A percentile compares a stretch with the other conserved stretches of the same genome.
Conservation (phyloP, 2,329 filamentous ascomycete species). For the Aureobasidium sp. region DNA sequence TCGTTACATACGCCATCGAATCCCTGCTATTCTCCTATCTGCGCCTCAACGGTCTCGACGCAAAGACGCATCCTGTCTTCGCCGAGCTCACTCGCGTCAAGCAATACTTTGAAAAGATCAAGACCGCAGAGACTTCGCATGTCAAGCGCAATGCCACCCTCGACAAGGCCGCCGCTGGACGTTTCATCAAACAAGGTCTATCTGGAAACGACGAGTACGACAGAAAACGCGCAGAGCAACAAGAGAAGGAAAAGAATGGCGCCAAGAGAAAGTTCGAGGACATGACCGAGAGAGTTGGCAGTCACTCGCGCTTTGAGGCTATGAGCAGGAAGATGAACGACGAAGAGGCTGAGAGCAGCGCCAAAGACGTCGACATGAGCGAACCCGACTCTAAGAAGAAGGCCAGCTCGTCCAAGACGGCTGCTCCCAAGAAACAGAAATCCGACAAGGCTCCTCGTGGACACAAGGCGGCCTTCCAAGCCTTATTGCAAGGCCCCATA, state of each 20-base stretch:
- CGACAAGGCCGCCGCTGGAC: conserved; percentile 66
- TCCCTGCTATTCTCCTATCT: conserved; percentile 80
- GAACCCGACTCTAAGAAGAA: conserved; percentile 11
- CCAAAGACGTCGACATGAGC: conserved; percentile 9
- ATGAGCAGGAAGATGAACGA: conserved; percentile 26
- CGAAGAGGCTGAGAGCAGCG: conserved; percentile 18
- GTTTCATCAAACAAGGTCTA: conserved; percentile 75
- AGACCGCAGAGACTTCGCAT: conserved; percentile 58
- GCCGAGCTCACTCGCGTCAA: conserved; percentile 77
- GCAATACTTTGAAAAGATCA: conserved; percentile 90
- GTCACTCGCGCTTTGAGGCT: conserved; percentile 26
- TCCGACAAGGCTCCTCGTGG: conserved; percentile 12
- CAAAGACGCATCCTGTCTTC: conserved; percentile 78
- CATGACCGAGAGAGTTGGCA: conserved; percentile 22
- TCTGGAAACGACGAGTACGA: conserved; percentile 42
- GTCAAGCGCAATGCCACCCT: conserved; percentile 49
- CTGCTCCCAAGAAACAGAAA: conserved; percentile 13
- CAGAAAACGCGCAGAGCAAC: conserved; percentile 28
- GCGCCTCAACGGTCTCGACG: conserved; percentile 67
- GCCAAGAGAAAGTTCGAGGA: conserved; percentile 30
- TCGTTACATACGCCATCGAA: conserved; percentile 81
- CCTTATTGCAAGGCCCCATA: conserved; percentile 20
- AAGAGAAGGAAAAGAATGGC: conserved; percentile 27
- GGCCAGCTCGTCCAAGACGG: background rate
- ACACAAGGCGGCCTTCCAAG: conserved; percentile 18